phyloP scores from a whole-genome alignment of 2,329 filamentous ascomycete species.

The Scytalidium sp. region DNA sequence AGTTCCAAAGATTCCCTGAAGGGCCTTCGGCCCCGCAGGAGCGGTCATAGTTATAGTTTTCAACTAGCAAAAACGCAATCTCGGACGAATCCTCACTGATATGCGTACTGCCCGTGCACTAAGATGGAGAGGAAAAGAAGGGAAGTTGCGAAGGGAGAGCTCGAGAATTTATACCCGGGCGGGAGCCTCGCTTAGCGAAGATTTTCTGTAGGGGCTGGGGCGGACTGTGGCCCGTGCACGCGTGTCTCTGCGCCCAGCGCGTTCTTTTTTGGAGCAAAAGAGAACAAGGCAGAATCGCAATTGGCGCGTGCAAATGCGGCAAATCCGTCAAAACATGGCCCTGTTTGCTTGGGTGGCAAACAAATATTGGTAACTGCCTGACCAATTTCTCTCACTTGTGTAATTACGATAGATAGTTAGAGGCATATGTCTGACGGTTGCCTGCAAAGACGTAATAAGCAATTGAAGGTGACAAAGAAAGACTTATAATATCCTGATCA shows the following conservation, averaged over 20 bases:
- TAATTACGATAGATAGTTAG: too few species aligned
- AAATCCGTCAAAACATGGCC: neutral
- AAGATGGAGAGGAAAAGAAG: constrained; percentile 48
- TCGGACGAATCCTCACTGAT: constrained; percentile 87
- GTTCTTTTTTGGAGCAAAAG: too few species aligned
- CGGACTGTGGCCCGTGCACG: neutral
- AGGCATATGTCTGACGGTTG: too few species aligned
- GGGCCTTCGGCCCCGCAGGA: constrained; percentile 66
- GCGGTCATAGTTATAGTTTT: constrained; percentile 61
- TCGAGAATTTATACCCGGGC: neutral
- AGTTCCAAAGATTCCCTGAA: constrained; percentile 78
- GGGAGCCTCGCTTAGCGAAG: neutral
- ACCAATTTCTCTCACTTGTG: too few species aligned
- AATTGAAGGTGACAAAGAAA: too few species aligned
- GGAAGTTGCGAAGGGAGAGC: neutral
- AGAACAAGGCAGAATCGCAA: too few species aligned
- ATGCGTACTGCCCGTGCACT: constrained; percentile 70
- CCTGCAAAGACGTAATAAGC: too few species aligned
- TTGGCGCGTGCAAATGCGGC: neutral
- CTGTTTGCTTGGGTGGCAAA: neutral
- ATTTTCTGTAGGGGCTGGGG: neutral
- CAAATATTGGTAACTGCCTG: too few species aligned
- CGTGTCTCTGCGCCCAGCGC: too few species aligned
- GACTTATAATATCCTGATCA: too few species aligned
- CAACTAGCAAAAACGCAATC: constrained; percentile 79